Percentiles rank a stretch among this genome's conserved stretches.
Evolutionary conservation across 441 rosid species (phyloP).

Genomic region (Adansonia gregorii): DNA sequence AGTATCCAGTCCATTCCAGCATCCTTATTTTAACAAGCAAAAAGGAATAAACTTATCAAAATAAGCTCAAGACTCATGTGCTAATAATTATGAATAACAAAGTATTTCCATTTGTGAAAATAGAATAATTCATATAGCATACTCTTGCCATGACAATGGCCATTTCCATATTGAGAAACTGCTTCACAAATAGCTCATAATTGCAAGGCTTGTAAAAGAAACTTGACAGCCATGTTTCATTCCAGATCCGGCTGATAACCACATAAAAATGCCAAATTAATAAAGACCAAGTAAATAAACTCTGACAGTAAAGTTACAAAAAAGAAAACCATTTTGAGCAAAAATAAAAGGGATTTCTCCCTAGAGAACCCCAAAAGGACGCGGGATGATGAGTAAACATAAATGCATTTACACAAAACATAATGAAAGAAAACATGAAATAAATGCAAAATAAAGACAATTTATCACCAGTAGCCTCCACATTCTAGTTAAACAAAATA

Average conservation of each 20-base stretch:
- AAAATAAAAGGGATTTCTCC: not conserved
- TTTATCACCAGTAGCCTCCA: conserved; percentile 2
- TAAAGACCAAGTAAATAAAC: conserved; percentile 13
- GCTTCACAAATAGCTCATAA: conserved; percentile 77
- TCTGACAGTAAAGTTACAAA: not conserved
- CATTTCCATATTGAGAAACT: conserved; percentile 88
- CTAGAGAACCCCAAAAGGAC: conserved; percentile 4
- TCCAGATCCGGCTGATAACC: conserved; percentile 73
- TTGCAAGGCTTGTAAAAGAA: conserved; percentile 85
- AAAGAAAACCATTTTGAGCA: not conserved
- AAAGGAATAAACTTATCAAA: conserved; percentile 22
- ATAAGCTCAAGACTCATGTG: conserved; percentile 16
- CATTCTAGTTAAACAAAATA: not conserved
- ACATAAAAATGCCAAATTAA: conserved; percentile 17
- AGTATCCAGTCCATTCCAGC: conserved; percentile 77
- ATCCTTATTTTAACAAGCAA: conserved; percentile 48
- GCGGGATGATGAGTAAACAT: not conserved
- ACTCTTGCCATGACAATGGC: conserved; percentile 91
- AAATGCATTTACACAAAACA: not conserved
- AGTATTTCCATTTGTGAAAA: conserved; percentile 8
- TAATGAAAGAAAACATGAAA: not conserved
- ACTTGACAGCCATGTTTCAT: conserved; percentile 78
- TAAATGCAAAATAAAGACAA: conserved; percentile 7
- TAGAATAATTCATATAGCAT: conserved; percentile 26
- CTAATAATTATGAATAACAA: conserved; percentile 21